A percentile compares a stretch with the other conserved stretches of the same genome.
Conservation (phyloP, 768 basidiomycete species). For the Scleroderma citrinum region DNA sequence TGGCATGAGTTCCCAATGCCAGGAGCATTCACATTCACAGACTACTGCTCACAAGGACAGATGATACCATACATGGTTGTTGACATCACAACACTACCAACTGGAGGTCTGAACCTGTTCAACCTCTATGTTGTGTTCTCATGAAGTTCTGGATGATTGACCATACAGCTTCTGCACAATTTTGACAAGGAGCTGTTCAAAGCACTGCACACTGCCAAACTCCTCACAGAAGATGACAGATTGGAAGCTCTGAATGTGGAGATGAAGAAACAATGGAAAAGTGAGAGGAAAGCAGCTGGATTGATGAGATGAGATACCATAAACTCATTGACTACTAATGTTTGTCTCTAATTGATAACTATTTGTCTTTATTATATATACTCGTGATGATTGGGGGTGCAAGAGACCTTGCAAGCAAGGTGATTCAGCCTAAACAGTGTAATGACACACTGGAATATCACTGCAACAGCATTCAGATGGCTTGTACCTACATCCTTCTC, state of each 20-base stretch:
- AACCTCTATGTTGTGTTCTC: slow-evolving; percentile 38
- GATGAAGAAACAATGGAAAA: neutral
- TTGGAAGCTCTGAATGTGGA: slow-evolving; percentile 7
- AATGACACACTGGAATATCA: too few relatives aligned
- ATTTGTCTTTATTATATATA: too few relatives aligned
- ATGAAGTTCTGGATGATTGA: slow-evolving; percentile 3
- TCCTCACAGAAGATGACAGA: slow-evolving; percentile 1
- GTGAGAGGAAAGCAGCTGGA: neutral
- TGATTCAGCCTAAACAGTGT: neutral
- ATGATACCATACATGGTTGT: slow-evolving; percentile 31
- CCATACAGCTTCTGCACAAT: slow-evolving; percentile 24
- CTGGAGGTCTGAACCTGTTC: slow-evolving; percentile 27
- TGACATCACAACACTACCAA: slow-evolving; percentile 32
- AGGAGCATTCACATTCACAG: slow-evolving; percentile 37
- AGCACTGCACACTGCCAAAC: neutral
- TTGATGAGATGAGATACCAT: too few relatives aligned
- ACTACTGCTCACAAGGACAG: slow-evolving; percentile 38
- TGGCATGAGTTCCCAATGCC: slow-evolving; percentile 28
- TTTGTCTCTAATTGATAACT: too few relatives aligned
- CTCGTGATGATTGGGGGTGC: too few relatives aligned
- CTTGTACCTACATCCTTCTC: too few relatives aligned
- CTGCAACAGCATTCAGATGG: too few relatives aligned
- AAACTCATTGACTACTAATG: too few relatives aligned
- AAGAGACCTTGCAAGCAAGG: too few relatives aligned
- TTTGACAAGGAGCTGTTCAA: slow-evolving; percentile 22